A percentile compares a stretch with the other conserved stretches of the same genome.
Evolutionary conservation across 345 rosid genomes (phyloP).

Genomic region (Rhizophora mangle): DNA sequence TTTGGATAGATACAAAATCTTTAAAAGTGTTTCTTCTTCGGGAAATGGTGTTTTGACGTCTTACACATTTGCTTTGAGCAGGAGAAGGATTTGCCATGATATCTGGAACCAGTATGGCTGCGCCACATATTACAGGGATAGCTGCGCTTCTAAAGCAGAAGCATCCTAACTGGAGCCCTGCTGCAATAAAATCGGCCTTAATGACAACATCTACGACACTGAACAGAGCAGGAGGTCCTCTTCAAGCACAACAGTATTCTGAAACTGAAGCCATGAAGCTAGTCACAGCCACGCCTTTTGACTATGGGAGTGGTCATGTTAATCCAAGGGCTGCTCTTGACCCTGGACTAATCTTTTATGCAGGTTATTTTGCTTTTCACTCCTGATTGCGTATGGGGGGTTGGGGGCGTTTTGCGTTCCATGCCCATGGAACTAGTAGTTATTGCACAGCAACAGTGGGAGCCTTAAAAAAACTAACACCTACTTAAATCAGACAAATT

Average conservation of each 20-base stretch:
- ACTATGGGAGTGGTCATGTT: slow-evolving; percentile 96
- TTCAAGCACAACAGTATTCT: slow-evolving; percentile 89
- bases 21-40: too few species aligned
- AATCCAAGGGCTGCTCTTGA: slow-evolving; percentile 93
- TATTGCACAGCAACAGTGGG: too few species aligned
- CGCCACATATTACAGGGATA: slow-evolving; percentile 97
- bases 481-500: too few species aligned
- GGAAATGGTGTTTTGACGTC: background rate
- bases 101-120: slow-evolving; percentile 99
- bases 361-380: slow-evolving; percentile 43
- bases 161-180: slow-evolving; percentile 96
- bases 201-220: slow-evolving; percentile 84
- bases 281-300: slow-evolving; percentile 85
- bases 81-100: slow-evolving; percentile 96
- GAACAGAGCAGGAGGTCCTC: slow-evolving; percentile 88
- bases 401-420: background rate
- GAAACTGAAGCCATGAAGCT: slow-evolving; percentile 74
- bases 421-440: too few species aligned
- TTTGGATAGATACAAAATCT: too few species aligned
- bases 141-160: slow-evolving; percentile 98
- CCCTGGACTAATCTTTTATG: slow-evolving; percentile 92
- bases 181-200: slow-evolving; percentile 93
- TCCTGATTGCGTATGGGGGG: background rate
- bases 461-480: too few species aligned
- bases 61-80: slow-evolving; percentile 31